Evolutionary conservation across 805 yeast species (phyloP).

Genomic region (Kluyveromyces dobzhanskii): DNA sequence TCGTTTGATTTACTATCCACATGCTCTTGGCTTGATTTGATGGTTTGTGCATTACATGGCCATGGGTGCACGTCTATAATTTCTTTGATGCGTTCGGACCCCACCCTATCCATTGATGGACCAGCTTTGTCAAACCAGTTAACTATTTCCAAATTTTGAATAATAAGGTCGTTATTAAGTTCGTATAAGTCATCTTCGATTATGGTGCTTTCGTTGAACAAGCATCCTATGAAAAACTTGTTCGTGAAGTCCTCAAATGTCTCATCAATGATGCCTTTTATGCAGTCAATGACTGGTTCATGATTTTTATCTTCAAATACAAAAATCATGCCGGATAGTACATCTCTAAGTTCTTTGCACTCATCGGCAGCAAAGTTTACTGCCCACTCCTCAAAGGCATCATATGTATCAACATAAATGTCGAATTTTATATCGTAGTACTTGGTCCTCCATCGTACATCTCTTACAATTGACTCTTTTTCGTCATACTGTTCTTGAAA

Average conservation of each 20-base stretch:
- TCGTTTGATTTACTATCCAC: background rate
- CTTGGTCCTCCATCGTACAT: constrained; percentile 22
- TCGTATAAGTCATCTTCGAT: background rate
- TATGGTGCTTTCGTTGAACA: background rate
- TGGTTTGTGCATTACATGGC: constrained; percentile 16
- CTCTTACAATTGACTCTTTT: constrained; percentile 12
- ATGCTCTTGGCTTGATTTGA: too few species aligned
- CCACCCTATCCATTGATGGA: constrained; percentile 29
- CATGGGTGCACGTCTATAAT: constrained; percentile 43
- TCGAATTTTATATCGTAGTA: constrained; percentile 26
- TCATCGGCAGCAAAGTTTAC: constrained; percentile 32
- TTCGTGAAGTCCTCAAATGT: background rate
- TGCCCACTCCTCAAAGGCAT: constrained; percentile 29
- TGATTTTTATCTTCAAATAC: constrained; percentile 16
- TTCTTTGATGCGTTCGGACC: constrained; percentile 37
- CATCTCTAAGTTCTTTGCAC: constrained; percentile 34
- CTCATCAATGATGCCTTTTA: background rate
- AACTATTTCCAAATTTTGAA: constrained; percentile 34
- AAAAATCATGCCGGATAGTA: constrained; percentile 38
- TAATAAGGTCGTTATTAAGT: constrained; percentile 6
- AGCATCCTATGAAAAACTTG: constrained; percentile 1
- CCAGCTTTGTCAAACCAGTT: constrained; percentile 16
- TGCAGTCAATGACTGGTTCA: background rate
- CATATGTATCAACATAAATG: constrained; percentile 25
- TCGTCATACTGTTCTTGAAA: background rate